Conservation (phyloP, 495 filamentous ascomycete species). For the Xylaria grammica region DNA sequence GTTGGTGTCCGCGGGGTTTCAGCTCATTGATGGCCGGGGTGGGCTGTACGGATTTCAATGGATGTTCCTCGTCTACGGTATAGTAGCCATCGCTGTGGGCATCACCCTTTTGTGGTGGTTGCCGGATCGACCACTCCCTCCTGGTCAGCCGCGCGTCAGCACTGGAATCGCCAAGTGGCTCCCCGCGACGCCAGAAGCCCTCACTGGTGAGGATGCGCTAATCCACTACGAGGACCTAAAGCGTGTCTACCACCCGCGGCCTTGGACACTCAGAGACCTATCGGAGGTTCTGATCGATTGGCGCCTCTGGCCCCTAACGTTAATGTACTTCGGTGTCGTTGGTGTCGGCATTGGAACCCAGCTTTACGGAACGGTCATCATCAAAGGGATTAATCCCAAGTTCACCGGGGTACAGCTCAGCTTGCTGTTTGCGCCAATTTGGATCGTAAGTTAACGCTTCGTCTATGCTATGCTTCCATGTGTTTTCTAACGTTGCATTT, state of each 20-base stretch:
- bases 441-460: slow-evolving; percentile 66
- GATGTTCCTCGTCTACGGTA: slow-evolving; percentile 92
- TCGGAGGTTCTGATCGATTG: slow-evolving; percentile 75
- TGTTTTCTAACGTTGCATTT: not conserved
- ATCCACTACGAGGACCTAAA: slow-evolving; percentile 86
- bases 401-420: slow-evolving; percentile 78
- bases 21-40: slow-evolving; percentile 80
- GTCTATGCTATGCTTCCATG: not conserved
- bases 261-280: slow-evolving; percentile 74
- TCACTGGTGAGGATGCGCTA: slow-evolving; percentile 77
- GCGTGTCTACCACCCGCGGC: slow-evolving; percentile 73
- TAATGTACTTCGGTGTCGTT: slow-evolving; percentile 96
- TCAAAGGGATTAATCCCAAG: slow-evolving; percentile 72
- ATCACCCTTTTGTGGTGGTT: slow-evolving; percentile 85
- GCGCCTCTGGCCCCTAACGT: slow-evolving; percentile 80
- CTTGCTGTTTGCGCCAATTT: slow-evolving; percentile 86
- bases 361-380: slow-evolving; percentile 85
- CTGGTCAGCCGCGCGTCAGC: slow-evolving; percentile 57
- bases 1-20: slow-evolving; percentile 87
- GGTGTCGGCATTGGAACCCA: slow-evolving; percentile 90
- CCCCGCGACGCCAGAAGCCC: slow-evolving; percentile 67
- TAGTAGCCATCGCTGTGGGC: slow-evolving; percentile 73
- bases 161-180: slow-evolving; percentile 61
- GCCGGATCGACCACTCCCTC: slow-evolving; percentile 77
- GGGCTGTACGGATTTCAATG: slow-evolving; percentile 87